Conservation (phyloP, 192 early-diverging fungal genomes). For the Phlyctochytrium planicorne region DNA sequence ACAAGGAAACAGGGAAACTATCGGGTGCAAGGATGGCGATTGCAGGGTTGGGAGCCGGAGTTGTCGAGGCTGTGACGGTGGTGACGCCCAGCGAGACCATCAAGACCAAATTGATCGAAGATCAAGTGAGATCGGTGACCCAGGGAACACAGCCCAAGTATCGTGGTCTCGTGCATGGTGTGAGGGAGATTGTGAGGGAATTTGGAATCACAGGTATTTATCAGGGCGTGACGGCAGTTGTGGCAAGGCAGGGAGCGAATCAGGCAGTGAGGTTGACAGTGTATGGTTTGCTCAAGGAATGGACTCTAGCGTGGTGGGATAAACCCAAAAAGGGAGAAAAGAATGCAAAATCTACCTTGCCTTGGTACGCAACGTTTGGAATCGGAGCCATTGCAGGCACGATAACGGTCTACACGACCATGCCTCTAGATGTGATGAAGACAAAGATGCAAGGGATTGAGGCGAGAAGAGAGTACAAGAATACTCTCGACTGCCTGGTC, state of each 20-base stretch:
- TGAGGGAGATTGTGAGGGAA: slow-evolving; percentile 57
- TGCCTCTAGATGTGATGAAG: slow-evolving; percentile 98
- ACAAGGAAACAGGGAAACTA: slow-evolving; percentile 60
- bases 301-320: slow-evolving; percentile 34
- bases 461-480: slow-evolving; percentile 65
- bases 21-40: slow-evolving; percentile 20
- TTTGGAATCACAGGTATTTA: slow-evolving; percentile 85
- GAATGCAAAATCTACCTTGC: slow-evolving; percentile 11
- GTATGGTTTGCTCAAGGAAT: slow-evolving; percentile 78
- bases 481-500: slow-evolving; percentile 70
- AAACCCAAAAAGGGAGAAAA: slow-evolving; percentile 21
- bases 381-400: slow-evolving; percentile 86
- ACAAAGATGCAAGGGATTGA: slow-evolving; percentile 91
- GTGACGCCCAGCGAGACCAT: slow-evolving; percentile 93
- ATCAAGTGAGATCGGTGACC: background rate
- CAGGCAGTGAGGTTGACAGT: slow-evolving; percentile 87
- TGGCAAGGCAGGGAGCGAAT: slow-evolving; percentile 95
- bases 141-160: slow-evolving; percentile 56
- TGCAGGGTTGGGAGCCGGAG: slow-evolving; percentile 83
- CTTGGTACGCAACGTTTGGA: slow-evolving; percentile 52
- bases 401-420: slow-evolving; percentile 93
- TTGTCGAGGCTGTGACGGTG: slow-evolving; percentile 82
- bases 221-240: slow-evolving; percentile 85
- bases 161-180: slow-evolving; percentile 78
- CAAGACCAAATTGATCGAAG: slow-evolving; percentile 51